A percentile compares a stretch with the other conserved stretches of the same genome.
Conservation (phyloP, 2,329 filamentous ascomycete genomes). For the Verticillium nubilum region DNA sequence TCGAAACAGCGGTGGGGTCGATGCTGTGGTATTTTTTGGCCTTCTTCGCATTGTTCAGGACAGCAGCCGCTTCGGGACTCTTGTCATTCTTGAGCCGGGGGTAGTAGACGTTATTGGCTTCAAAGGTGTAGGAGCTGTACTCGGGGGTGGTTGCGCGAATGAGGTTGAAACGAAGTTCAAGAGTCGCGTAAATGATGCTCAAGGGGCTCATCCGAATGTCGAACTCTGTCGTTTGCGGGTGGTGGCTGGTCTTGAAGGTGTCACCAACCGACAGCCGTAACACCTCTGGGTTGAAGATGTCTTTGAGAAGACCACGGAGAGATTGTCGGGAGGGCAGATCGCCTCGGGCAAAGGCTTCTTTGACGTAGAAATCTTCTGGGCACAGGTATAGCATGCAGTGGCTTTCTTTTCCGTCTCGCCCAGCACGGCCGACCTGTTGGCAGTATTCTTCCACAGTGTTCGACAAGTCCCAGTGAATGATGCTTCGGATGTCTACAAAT, state of each 20-base stretch:
- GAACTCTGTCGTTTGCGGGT: slow-evolving; percentile 38
- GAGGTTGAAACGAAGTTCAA: slow-evolving; percentile 53
- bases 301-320: slow-evolving; percentile 39
- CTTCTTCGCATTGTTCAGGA: slow-evolving; percentile 34
- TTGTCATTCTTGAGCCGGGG: slow-evolving; percentile 26
- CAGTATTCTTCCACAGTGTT: slow-evolving; percentile 51
- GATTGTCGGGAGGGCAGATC: slow-evolving; percentile 50
- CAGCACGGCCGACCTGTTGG: slow-evolving; percentile 52
- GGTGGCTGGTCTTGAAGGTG: slow-evolving; percentile 39
- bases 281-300: slow-evolving; percentile 40
- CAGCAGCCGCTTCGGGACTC: slow-evolving; percentile 35
- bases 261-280: slow-evolving; percentile 27
- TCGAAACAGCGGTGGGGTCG: slow-evolving; percentile 38
- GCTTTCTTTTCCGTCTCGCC: slow-evolving; percentile 45
- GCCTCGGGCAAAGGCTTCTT: slow-evolving; percentile 54
- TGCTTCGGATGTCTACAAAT: slow-evolving; percentile 44
- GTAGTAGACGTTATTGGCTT: slow-evolving; percentile 25
- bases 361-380: slow-evolving; percentile 50
- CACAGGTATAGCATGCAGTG: slow-evolving; percentile 54
- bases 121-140: slow-evolving; percentile 51
- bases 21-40: slow-evolving; percentile 36
- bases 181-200: slow-evolving; percentile 50
- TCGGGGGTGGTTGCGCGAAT: slow-evolving; percentile 52
- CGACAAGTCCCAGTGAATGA: slow-evolving; percentile 47
- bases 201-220: slow-evolving; percentile 49